Evolutionary conservation across 805 yeast genomes (phyloP), one percentile per base, ranked within the genome.

Genomic region (Saccharomycopsis fibuligera): DNA sequence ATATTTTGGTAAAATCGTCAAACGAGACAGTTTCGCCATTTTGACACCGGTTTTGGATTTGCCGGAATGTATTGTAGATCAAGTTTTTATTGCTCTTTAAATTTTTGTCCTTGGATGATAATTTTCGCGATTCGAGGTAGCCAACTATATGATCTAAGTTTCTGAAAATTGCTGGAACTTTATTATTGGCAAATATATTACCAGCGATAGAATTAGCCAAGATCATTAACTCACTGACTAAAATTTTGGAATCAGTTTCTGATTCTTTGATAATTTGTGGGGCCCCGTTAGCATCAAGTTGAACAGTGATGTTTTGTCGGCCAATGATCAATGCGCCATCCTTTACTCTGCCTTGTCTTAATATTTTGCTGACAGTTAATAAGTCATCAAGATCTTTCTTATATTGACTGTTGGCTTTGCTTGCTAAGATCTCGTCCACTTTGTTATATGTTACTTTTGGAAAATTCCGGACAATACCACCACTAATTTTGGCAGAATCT

Each of bases 211-310:
- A 66, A 60, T 88, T 89, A 1, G 93, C 88, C 40, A 77, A 65
- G 22, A 90, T 74, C 99, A 91, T 91, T 43, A 85, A 62, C 60
- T 91, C 95, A 0, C 91, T 74, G 1, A 91, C 97, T 23, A 91
- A 68, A 2, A 69, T 58, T 35, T 77, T 79, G 0, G 96, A 80
- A 31, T 69, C 65, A 0, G 79, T 60, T 16, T 60, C 60, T n/a
- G 24, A 33, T 29, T 58, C 59, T 30, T 61, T 58, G 19, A 55
- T 57, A 38, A 35, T 24, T 19, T 23, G 22, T 35, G 24, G 5
- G 19, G n/a, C 24, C 19, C n/a, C n/a, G 8, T 17, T 35, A 17
- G 5, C 42, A 25, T 27, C 31, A 8, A 8, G 8, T 27, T 27
- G 31, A 6, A 21, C 33, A 25, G 22, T 23, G n/a, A 17, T 35